These are phyloP conservation scores for Exophiala sideris DNA, from an alignment of 2,329 filamentous ascomycete species.

Conservation along the genomic window DNA sequence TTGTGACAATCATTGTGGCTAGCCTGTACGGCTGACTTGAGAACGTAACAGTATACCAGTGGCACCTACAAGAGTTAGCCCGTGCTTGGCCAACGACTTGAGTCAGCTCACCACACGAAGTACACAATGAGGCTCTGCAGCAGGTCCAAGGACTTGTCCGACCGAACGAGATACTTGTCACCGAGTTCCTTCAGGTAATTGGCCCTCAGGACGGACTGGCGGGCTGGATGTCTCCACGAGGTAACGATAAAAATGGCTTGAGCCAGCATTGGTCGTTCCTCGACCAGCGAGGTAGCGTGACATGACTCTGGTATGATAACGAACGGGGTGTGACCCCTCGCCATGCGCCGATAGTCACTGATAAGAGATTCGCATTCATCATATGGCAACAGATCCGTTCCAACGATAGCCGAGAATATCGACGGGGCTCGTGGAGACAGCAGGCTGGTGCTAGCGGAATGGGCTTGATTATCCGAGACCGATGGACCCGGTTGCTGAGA, in stretches of 20 bases:
- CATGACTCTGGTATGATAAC: slow-evolving; percentile 15
- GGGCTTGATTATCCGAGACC: not conserved
- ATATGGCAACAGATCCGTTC: not conserved
- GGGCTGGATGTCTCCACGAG: slow-evolving; percentile 11
- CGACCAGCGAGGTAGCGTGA: slow-evolving; percentile 4
- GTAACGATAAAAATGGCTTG: slow-evolving; percentile 13
- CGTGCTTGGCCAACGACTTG: not conserved
- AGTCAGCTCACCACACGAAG: slow-evolving; percentile 13
- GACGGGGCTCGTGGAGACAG: not conserved
- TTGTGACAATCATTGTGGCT: slow-evolving; percentile 52
- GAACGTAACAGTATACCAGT: slow-evolving; percentile 12
- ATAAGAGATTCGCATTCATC: slow-evolving; percentile 17
- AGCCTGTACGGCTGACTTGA: slow-evolving; percentile 30
- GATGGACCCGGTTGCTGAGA: not conserved
- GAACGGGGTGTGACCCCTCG: slow-evolving; percentile 5
- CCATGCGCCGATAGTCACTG: slow-evolving; percentile 16
- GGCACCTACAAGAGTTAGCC: slow-evolving; percentile 7
- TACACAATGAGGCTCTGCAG: slow-evolving; percentile 18
- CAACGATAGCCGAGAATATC: not conserved
- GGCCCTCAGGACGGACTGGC: slow-evolving; percentile 5
- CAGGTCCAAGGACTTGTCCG: slow-evolving; percentile 16
- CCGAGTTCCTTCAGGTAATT: slow-evolving; percentile 10
- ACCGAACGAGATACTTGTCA: slow-evolving; percentile 12
- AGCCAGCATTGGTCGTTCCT: slow-evolving; percentile 16
- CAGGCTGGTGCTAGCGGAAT: not conserved